Percentiles rank a stretch among this genome's conserved stretches.
Conservation (phyloP, 306 rosid species). For the Hippophae gyantsensis region DNA sequence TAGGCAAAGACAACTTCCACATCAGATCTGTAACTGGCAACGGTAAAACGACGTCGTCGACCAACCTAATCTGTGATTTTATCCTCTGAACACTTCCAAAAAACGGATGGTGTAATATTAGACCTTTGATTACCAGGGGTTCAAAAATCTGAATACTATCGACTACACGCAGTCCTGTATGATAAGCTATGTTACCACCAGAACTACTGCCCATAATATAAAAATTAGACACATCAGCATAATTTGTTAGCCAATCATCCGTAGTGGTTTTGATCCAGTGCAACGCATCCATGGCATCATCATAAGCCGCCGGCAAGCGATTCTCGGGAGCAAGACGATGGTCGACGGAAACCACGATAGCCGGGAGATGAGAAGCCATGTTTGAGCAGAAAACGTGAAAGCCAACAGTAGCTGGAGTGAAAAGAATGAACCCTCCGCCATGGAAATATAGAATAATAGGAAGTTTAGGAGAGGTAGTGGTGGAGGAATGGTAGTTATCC, state of each 20-base stretch:
- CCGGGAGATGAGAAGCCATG: constrained; percentile 11
- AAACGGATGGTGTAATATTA: constrained; percentile 38
- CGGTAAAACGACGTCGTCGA: constrained; percentile 15
- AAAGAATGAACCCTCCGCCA: constrained; percentile 33
- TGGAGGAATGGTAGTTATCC: background rate
- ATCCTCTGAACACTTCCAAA: constrained; percentile 38
- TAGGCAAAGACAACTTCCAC: constrained; percentile 37
- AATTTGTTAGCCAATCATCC: constrained; percentile 23
- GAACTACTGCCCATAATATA: constrained; percentile 38
- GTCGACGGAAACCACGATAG: constrained; percentile 29
- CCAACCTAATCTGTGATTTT: constrained; percentile 22
- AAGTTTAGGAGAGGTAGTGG: constrained; percentile 13
- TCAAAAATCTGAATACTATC: background rate
- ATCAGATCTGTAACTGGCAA: constrained; percentile 14
- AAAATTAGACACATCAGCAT: constrained; percentile 23
- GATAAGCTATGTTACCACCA: constrained; percentile 36
- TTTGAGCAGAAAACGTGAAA: constrained; percentile 23
- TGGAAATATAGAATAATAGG: constrained; percentile 42
- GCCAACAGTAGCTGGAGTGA: constrained; percentile 18
- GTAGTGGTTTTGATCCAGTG: constrained; percentile 21
- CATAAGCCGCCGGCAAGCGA: constrained; percentile 36
- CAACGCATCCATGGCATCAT: constrained; percentile 34
- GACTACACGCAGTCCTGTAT: constrained; percentile 16
- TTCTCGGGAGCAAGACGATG: constrained; percentile 45
- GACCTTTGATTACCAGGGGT: constrained; percentile 27